A percentile compares a stretch with the other conserved stretches of the same genome.
Evolutionary conservation across 768 basidiomycete genomes (phyloP).

Genomic region (Lentinus brumalis): DNA sequence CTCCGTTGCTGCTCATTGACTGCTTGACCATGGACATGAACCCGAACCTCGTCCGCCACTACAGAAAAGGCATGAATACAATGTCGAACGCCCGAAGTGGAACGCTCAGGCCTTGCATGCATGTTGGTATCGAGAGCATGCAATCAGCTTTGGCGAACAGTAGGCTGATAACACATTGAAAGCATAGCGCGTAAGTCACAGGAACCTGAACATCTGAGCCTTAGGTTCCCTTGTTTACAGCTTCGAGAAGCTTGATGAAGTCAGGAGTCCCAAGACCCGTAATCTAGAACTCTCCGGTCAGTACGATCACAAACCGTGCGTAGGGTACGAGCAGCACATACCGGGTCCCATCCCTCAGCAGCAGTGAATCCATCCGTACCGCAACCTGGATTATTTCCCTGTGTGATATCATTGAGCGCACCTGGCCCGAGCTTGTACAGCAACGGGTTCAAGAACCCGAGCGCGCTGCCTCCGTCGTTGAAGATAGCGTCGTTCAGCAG

Average conservation of each 20-base stretch:
- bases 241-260: slow-evolving; percentile 36
- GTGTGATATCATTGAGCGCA: slow-evolving; percentile 37
- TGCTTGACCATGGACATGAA: no score
- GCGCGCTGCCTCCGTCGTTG: slow-evolving; percentile 26
- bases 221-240: no score
- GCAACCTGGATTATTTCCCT: slow-evolving; percentile 30
- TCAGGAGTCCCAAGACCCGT: slow-evolving; percentile 66
- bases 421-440: slow-evolving; percentile 28
- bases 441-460: slow-evolving; percentile 41
- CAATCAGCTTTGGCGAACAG: no score
- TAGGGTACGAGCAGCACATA: slow-evolving; percentile 7
- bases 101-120: no score
- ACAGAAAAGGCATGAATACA: no score
- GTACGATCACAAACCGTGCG: not conserved
- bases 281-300: slow-evolving; percentile 35
- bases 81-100: no score
- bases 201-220: no score
- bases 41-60: no score
- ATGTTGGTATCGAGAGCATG: no score
- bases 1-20: no score
- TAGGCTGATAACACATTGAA: no score
- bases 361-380: slow-evolving; percentile 35
- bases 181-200: no score
- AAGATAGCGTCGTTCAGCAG: slow-evolving; percentile 37
- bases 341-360: slow-evolving; percentile 33